A percentile compares a stretch with the other conserved stretches of the same genome.
Evolutionary conservation across 225 moss, liverwort and hornwort species (phyloP).

Genomic region (Lunularia cruciata): DNA sequence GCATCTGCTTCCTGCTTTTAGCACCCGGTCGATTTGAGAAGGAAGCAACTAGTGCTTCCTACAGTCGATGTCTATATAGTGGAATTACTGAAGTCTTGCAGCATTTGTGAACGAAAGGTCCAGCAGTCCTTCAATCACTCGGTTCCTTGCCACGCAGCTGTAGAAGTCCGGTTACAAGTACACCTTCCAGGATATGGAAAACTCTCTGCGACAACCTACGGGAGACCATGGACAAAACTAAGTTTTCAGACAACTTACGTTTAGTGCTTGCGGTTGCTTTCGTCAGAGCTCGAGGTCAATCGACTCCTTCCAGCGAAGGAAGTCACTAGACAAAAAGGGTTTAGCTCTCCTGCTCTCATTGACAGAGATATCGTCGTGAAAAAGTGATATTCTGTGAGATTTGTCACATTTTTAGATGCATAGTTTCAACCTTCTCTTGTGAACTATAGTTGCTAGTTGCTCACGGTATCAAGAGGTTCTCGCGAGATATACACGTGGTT

Average conservation of each 20-base stretch:
- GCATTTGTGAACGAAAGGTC: too few relatives aligned
- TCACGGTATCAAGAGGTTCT: not conserved
- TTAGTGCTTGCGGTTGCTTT: conserved; percentile 39
- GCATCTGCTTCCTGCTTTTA: too few relatives aligned
- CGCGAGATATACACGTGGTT: not conserved
- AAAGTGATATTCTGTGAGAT: not conserved
- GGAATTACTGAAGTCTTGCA: too few relatives aligned
- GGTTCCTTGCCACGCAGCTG: too few relatives aligned
- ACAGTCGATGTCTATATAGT: too few relatives aligned
- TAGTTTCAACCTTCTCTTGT: too few relatives aligned
- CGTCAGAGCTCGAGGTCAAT: conserved; percentile 27
- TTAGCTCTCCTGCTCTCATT: not conserved
- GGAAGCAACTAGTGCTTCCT: too few relatives aligned
- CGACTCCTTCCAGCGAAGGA: conserved; percentile 5
- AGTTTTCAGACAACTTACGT: conserved; percentile 17
- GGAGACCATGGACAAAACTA: not conserved
- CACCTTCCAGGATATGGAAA: too few relatives aligned
- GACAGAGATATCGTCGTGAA: not conserved
- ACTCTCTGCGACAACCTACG: too few relatives aligned
- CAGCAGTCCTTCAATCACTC: too few relatives aligned
- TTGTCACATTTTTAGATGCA: not conserved
- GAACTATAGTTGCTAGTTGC: not conserved
- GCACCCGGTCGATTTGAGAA: too few relatives aligned
- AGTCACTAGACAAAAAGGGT: conserved; percentile 47
- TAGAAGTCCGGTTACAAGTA: too few relatives aligned